These are phyloP conservation scores for Nyssa sinensis DNA, from an alignment of 148 eudicot genomes.

Conservation along the genomic window DNA sequence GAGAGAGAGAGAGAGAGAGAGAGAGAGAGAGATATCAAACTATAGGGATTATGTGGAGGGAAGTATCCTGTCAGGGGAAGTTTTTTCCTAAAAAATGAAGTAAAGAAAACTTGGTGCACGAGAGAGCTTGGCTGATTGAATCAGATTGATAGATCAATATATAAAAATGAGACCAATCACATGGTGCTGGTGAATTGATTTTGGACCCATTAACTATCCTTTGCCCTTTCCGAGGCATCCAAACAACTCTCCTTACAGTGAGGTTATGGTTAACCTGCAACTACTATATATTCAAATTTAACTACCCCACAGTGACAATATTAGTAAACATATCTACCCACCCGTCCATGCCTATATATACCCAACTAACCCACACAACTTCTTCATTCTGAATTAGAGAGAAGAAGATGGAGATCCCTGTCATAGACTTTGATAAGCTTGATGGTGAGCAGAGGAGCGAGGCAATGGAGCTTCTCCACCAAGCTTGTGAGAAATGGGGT, in stretches of 20 bases:
- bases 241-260: neutral
- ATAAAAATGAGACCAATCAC: neutral
- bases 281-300: slow-evolving; percentile 13
- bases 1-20: neutral
- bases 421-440: slow-evolving; percentile 67
- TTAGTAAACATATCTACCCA: neutral
- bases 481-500: slow-evolving; percentile 84
- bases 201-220: slow-evolving; percentile 9
- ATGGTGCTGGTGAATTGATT: slow-evolving; percentile 26
- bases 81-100: neutral
- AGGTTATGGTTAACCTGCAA: slow-evolving; percentile 17
- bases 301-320: slow-evolving; percentile 8
- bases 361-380: slow-evolving; percentile 5
- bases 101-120: neutral
- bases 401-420: slow-evolving; percentile 62
- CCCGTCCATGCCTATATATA: slow-evolving; percentile 24
- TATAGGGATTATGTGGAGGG: neutral
- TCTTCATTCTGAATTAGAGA: slow-evolving; percentile 8
- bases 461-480: slow-evolving; percentile 69
- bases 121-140: neutral
- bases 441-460: slow-evolving; percentile 58
- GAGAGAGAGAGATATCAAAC: neutral
- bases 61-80: neutral
- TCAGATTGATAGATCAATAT: neutral
- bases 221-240: slow-evolving; percentile 7